Percentiles rank a stretch among this genome's conserved stretches.
phyloP scores from a whole-genome alignment of 2,329 filamentous ascomycete species.

The Trichophyton mentagrophytes region DNA sequence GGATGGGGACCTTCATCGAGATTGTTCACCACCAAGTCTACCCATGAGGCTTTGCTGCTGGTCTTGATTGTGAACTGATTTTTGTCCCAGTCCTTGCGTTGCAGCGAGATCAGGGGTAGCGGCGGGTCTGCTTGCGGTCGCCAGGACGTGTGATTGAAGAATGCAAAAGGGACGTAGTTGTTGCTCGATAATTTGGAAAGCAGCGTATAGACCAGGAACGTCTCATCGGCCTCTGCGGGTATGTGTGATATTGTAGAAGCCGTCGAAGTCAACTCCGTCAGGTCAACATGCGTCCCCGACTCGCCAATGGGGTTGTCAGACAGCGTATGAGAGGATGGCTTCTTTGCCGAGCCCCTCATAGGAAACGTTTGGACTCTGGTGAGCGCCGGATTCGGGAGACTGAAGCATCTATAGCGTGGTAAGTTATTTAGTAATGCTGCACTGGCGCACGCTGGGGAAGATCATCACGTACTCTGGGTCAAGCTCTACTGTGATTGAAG shows the following conservation, averaged over 20 bases:
- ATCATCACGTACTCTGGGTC: constrained; percentile 25
- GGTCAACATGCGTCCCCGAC: constrained; percentile 16
- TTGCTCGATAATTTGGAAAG: constrained; percentile 34
- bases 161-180: constrained; percentile 34
- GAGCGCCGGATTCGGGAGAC: constrained; percentile 34
- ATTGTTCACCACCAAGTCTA: constrained; percentile 40
- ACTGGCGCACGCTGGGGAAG: neutral
- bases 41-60: constrained; percentile 26
- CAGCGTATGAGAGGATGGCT: neutral
- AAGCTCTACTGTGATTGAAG: constrained; percentile 22
- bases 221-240: constrained; percentile 25
- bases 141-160: constrained; percentile 39
- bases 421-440: neutral
- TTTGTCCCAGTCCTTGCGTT: constrained; percentile 28
- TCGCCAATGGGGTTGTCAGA: neutral
- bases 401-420: constrained; percentile 27
- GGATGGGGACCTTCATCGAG: constrained; percentile 39
- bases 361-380: constrained; percentile 28
- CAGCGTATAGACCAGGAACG: constrained; percentile 36
- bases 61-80: constrained; percentile 30
- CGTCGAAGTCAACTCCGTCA: constrained; percentile 18
- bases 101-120: constrained; percentile 24
- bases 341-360: constrained; percentile 11
- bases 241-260: constrained; percentile 19
- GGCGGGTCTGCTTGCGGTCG: constrained; percentile 25